Evolutionary conservation across 331 rosid genomes (phyloP).

Genomic region (Cydonia oblonga): DNA sequence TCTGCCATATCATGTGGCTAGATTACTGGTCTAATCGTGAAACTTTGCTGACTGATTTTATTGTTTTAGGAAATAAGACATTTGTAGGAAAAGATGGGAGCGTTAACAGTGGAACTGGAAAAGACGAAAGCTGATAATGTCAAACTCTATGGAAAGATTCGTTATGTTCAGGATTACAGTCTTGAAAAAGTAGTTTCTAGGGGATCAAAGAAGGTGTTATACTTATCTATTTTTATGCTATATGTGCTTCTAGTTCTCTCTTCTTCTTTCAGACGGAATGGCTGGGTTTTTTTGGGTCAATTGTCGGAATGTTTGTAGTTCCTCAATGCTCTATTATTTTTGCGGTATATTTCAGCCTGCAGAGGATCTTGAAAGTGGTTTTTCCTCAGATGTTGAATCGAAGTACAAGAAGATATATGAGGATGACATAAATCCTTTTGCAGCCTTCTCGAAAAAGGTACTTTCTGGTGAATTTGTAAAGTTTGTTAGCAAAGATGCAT

Average conservation of each 20-base stretch:
- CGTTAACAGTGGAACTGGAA: conserved; percentile 68
- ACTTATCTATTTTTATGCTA: background rate
- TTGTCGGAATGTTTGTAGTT: background rate
- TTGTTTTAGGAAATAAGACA: conserved; percentile 68
- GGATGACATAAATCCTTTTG: conserved; percentile 97
- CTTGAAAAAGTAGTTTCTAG: conserved; percentile 84
- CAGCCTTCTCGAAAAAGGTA: conserved; percentile 97
- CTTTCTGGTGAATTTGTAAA: background rate
- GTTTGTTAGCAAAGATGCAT: background rate
- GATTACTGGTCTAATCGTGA: background rate
- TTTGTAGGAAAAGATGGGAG: conserved; percentile 83
- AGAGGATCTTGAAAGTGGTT: conserved; percentile 96
- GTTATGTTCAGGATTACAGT: conserved; percentile 93
- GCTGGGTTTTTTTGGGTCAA: too few species aligned
- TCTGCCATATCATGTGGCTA: conserved; percentile 2
- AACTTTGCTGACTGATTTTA: conserved; percentile 12
- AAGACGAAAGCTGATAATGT: conserved; percentile 91
- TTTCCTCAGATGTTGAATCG: conserved; percentile 84
- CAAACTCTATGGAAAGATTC: conserved; percentile 92
- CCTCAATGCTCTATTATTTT: background rate
- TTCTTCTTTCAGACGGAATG: too few species aligned
- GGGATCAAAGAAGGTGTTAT: conserved; percentile 78
- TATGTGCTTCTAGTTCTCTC: background rate
- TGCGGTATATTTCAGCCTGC: conserved; percentile 46
- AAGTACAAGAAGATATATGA: conserved; percentile 96